Percentiles rank a stretch among this genome's conserved stretches.
Evolutionary conservation across 305 asterid species (phyloP).

Genomic region (Fraxinus nigra): DNA sequence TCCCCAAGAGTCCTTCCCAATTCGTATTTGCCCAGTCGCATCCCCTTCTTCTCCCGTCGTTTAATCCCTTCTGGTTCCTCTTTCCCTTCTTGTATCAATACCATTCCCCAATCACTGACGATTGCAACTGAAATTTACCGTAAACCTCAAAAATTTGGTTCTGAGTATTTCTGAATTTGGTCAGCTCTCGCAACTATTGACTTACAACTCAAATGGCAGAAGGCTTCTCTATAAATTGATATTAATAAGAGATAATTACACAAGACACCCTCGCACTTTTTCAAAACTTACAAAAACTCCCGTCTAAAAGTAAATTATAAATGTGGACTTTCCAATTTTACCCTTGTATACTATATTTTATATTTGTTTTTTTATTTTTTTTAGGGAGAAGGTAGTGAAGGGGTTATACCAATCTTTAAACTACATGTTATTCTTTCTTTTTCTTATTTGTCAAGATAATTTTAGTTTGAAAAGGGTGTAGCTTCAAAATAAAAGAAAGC

Average conservation of each 20-base stretch:
- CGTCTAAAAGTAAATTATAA: not conserved
- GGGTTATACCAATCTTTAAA: not conserved
- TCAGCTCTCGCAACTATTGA: not conserved
- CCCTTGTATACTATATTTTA: not conserved
- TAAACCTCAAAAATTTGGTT: not conserved
- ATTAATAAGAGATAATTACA: not conserved
- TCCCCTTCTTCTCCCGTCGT: slow-evolving; percentile 32
- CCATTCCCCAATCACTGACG: not conserved
- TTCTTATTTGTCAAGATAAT: not conserved
- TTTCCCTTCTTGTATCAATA: not conserved
- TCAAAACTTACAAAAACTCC: not conserved
- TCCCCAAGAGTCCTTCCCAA: slow-evolving; percentile 82
- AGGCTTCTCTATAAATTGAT: not conserved
- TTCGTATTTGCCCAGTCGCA: slow-evolving; percentile 78
- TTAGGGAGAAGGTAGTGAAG: not conserved
- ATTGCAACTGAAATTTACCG: not conserved
- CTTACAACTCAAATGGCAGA: not conserved
- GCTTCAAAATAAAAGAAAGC: not conserved
- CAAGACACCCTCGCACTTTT: not conserved
- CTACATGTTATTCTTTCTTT: not conserved
- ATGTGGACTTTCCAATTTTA: not conserved
- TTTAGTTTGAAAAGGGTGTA: not conserved
- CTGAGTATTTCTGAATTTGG: not conserved
- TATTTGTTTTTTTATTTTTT: too few species aligned
- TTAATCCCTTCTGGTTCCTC: not conserved